These are phyloP conservation scores for Cladosporium sp. DNA, from an alignment of 2,329 filamentous ascomycete genomes.

Conservation along the genomic window DNA sequence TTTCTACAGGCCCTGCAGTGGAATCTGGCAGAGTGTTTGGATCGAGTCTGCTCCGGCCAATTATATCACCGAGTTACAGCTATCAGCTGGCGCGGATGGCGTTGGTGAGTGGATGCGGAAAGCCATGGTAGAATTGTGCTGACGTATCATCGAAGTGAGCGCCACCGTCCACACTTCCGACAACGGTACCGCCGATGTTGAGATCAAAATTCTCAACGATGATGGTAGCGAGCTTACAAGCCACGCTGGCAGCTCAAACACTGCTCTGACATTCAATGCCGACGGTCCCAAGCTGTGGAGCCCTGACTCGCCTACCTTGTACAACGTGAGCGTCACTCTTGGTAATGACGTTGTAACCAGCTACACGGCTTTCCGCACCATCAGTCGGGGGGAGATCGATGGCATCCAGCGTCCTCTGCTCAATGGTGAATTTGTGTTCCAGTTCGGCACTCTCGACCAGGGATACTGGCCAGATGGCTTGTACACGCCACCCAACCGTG, in stretches of 20 bases:
- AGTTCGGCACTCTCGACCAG: slow-evolving; percentile 64
- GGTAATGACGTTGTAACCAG: slow-evolving; percentile 53
- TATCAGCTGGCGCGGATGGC: slow-evolving; percentile 43
- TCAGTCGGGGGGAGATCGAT: slow-evolving; percentile 52
- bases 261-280: slow-evolving; percentile 52
- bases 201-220: slow-evolving; percentile 28
- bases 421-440: slow-evolving; percentile 62
- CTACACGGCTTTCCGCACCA: slow-evolving; percentile 64
- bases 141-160: slow-evolving; percentile 15
- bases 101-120: not conserved
- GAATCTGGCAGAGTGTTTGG: slow-evolving; percentile 71
- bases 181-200: slow-evolving; percentile 29
- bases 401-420: slow-evolving; percentile 57
- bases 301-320: slow-evolving; percentile 57
- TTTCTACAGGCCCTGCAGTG: slow-evolving; percentile 66
- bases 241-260: slow-evolving; percentile 43
- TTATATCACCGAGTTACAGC: slow-evolving; percentile 54
- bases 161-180: slow-evolving; percentile 46
- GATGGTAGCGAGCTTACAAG: slow-evolving; percentile 34
- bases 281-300: slow-evolving; percentile 57
- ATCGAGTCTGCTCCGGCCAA: slow-evolving; percentile 55
- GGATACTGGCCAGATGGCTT: slow-evolving; percentile 67
- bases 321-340: slow-evolving; percentile 55
- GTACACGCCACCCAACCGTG: slow-evolving; percentile 57
- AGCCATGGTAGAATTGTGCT: not conserved